A percentile compares a stretch with the other conserved stretches of the same genome.
phyloP scores from a whole-genome alignment of 805 yeast genomes.

The Cyberlindnera saturnus region DNA sequence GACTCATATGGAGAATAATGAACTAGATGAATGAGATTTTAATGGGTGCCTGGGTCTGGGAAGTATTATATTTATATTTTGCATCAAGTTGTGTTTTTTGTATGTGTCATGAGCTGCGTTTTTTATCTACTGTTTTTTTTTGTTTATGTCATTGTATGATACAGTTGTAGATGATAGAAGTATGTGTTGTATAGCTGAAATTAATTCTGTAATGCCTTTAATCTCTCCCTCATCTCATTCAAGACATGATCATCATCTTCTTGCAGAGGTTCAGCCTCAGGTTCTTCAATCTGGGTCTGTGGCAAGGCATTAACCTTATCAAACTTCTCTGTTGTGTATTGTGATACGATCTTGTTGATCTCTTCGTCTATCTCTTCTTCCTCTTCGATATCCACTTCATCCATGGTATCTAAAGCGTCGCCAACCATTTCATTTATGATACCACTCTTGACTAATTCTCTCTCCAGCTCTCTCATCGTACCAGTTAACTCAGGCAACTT shows the following conservation, averaged over 20 bases:
- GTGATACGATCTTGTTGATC: constrained; percentile 55
- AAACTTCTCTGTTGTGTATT: constrained; percentile 37
- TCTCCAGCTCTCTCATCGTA: constrained; percentile 80
- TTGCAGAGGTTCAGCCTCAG: constrained; percentile 20
- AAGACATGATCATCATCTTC: constrained; percentile 68
- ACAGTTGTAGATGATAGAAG: not conserved
- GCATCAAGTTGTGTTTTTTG: too few relatives aligned
- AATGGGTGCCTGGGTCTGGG: too few relatives aligned
- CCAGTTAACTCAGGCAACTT: constrained; percentile 72
- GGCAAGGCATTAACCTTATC: constrained; percentile 33
- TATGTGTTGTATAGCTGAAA: not conserved
- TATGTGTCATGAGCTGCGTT: not conserved
- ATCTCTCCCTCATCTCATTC: constrained; percentile 82
- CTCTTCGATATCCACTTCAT: constrained; percentile 56
- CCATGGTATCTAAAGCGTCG: constrained; percentile 71
- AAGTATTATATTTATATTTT: too few relatives aligned
- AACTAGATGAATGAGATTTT: not conserved
- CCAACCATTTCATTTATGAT: constrained; percentile 93
- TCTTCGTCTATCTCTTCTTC: constrained; percentile 62
- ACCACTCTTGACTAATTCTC: constrained; percentile 80
- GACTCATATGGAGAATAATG: not conserved
- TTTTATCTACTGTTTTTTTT: not conserved
- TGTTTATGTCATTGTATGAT: constrained; percentile 1
- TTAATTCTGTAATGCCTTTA: constrained; percentile 72
- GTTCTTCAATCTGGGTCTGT: constrained; percentile 18